These are phyloP conservation scores for Arthrobotrys pseudoclavata DNA, from an alignment of 2,329 filamentous ascomycete genomes.

Conservation along the genomic window DNA sequence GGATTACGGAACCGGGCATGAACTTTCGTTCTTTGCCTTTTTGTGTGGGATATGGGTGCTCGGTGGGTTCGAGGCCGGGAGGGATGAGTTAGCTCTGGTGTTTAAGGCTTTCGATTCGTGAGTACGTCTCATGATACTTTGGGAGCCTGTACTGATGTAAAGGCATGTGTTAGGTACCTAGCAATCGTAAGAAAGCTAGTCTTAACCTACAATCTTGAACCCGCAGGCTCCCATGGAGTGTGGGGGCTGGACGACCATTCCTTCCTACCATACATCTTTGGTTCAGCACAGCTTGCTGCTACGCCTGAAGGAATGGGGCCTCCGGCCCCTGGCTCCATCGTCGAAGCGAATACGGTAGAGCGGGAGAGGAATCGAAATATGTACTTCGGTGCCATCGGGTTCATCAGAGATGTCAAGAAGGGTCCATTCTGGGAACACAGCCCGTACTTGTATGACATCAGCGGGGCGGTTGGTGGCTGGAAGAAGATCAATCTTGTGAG, in stretches of 20 bases:
- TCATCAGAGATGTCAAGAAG: constrained; percentile 96
- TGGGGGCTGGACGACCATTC: constrained; percentile 99
- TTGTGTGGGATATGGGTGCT: constrained; percentile 92
- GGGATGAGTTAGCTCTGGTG: constrained; percentile 62
- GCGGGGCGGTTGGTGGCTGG: constrained; percentile 92
- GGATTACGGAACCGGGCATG: constrained; percentile 96
- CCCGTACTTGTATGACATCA: constrained; percentile 93
- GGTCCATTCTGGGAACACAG: constrained; percentile 98
- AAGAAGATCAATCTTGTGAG: constrained; percentile 92
- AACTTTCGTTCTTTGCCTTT: constrained; percentile 94
- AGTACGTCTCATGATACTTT: constrained; percentile 65
- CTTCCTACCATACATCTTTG: constrained; percentile 94
- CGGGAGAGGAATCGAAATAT: constrained; percentile 78
- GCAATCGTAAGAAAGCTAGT: constrained; percentile 84
- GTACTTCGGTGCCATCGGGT: constrained; percentile 95
- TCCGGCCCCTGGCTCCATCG: constrained; percentile 79
- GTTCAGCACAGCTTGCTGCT: constrained; percentile 81
- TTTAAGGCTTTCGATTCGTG: constrained; percentile 76
- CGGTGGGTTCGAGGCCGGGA: constrained; percentile 77
- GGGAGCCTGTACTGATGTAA: constrained; percentile 9
- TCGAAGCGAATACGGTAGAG: constrained; percentile 75
- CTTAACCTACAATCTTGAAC: constrained; percentile 90
- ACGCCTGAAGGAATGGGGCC: constrained; percentile 73
- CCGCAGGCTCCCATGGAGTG: constrained; percentile 94
- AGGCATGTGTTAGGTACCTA: constrained; percentile 74